These are phyloP conservation scores for Trichoderma endophyticum DNA, from an alignment of 2,329 filamentous ascomycete genomes.

Conservation along the genomic window DNA sequence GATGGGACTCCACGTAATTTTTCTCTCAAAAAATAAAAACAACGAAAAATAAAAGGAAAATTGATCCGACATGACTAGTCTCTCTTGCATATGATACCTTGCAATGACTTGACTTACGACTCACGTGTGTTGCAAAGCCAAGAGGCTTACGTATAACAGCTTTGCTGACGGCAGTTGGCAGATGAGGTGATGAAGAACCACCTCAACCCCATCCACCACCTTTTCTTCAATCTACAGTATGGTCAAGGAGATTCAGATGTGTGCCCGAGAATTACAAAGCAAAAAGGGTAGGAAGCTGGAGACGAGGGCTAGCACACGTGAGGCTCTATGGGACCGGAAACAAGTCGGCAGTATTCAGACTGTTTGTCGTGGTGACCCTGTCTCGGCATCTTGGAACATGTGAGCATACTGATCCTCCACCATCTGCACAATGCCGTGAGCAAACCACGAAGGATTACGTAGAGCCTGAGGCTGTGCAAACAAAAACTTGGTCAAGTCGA, in stretches of 20 bases:
- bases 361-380: not conserved
- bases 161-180: not conserved
- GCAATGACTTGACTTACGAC: not conserved
- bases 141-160: not conserved
- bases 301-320: not conserved
- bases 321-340: not conserved
- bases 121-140: not conserved
- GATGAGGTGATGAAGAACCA: not conserved
- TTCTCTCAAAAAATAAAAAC: not conserved
- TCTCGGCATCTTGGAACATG: not conserved
- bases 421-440: not conserved
- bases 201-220: too few species aligned
- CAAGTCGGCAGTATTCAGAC: not conserved
- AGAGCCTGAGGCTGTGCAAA: slow-evolving; percentile 22
- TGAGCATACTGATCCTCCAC: not conserved
- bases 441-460: slow-evolving; percentile 1
- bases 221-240: not conserved
- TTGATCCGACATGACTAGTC: not conserved
- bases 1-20: not conserved
- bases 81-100: not conserved
- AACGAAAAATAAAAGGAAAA: not conserved
- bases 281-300: not conserved
- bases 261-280: not conserved
- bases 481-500: not conserved
- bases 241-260: not conserved